These are phyloP conservation scores for Aspergillus amoenus DNA, from an alignment of 2,329 filamentous ascomycete genomes.

Conservation along the genomic window DNA sequence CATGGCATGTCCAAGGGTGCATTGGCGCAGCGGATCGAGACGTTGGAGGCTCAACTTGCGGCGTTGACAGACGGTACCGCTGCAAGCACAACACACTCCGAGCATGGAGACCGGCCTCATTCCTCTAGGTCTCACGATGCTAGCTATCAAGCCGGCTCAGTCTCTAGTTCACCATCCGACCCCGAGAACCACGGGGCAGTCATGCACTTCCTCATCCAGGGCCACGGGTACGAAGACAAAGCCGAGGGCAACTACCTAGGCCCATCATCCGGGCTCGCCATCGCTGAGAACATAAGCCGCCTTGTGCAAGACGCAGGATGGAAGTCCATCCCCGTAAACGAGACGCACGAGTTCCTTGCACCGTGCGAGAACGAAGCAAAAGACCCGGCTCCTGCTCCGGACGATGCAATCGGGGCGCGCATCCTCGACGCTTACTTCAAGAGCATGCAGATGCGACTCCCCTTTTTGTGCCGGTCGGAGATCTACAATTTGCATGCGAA, in stretches of 20 bases:
- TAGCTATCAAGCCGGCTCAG: background rate
- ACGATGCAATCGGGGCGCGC: conserved; percentile 11
- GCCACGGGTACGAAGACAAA: conserved; percentile 1
- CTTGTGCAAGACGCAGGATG: conserved; percentile 16
- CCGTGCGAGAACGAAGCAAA: background rate
- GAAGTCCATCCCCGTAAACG: conserved; percentile 15
- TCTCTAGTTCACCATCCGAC: background rate
- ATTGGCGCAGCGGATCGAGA: conserved; percentile 22
- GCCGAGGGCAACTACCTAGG: conserved; percentile 16
- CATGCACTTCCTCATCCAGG: conserved; percentile 8
- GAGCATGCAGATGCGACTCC: conserved; percentile 21
- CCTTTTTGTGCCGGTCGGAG: conserved; percentile 17
- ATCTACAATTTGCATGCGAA: conserved; percentile 15
- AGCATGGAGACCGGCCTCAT: background rate
- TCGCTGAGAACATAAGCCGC: conserved; percentile 18
- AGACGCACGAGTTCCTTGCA: background rate
- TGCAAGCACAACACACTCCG: background rate
- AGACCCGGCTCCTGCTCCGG: conserved; percentile 6
- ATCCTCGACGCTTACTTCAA: conserved; percentile 23
- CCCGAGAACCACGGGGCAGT: background rate
- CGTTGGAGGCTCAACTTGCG: conserved; percentile 20
- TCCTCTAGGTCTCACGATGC: too few species aligned
- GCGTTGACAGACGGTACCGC: background rate
- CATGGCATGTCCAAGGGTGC: conserved; percentile 27
- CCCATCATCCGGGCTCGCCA: conserved; percentile 19